These are phyloP conservation scores for Neurospora sp. DNA, from an alignment of 2,329 filamentous ascomycete genomes.

Conservation along the genomic window DNA sequence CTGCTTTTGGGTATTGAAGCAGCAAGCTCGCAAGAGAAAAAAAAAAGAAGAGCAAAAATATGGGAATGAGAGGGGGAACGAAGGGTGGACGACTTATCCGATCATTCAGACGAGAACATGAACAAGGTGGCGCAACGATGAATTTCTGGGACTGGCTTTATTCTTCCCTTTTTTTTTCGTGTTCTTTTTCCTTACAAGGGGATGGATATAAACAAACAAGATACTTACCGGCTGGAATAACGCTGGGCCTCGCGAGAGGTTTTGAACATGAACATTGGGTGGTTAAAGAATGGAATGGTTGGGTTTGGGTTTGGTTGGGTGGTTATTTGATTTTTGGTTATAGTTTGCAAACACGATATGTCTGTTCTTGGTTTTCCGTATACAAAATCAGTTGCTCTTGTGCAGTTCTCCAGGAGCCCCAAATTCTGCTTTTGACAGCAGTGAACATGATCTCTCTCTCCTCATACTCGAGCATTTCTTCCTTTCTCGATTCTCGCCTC, in stretches of 20 bases:
- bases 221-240: background rate
- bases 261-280: background rate
- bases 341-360: background rate
- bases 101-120: background rate
- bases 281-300: background rate
- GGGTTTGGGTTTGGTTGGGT: background rate
- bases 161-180: background rate
- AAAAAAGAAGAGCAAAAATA: background rate
- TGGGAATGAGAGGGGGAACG: background rate
- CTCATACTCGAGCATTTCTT: no score
- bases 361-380: background rate
- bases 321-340: background rate
- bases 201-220: background rate
- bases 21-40: no score
- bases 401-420: no score
- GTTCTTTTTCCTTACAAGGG: background rate
- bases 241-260: background rate
- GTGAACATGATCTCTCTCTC: no score
- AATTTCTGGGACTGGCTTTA: background rate
- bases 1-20: background rate
- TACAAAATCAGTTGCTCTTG: background rate
- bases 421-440: no score
- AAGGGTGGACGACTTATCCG: background rate
- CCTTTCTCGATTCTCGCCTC: no score
- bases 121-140: background rate